These are phyloP conservation scores for Vanderwaltozyma polyspora DNA, from an alignment of 805 yeast genomes.

Conservation along the genomic window DNA sequence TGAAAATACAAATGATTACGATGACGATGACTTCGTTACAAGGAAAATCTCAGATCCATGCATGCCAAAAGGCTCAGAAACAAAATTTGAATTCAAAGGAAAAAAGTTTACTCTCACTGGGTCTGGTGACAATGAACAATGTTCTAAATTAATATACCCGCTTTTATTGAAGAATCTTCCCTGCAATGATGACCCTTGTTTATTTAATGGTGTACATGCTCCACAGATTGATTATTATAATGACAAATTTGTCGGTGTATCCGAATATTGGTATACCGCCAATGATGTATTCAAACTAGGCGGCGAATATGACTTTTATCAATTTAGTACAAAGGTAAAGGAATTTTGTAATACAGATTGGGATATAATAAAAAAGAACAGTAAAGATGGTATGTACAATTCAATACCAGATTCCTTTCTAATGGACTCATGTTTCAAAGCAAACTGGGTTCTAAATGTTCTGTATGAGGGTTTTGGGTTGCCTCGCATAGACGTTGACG, in stretches of 20 bases:
- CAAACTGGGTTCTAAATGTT: constrained; percentile 84
- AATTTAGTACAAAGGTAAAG: constrained; percentile 54
- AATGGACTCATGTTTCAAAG: constrained; percentile 80
- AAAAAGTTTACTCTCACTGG: constrained; percentile 48
- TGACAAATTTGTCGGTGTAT: constrained; percentile 83
- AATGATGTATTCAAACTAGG: constrained; percentile 83
- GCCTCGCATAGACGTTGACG: constrained; percentile 48
- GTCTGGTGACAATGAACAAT: constrained; percentile 65
- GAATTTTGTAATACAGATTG: constrained; percentile 72
- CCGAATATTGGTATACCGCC: constrained; percentile 97
- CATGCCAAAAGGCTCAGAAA: constrained; percentile 51
- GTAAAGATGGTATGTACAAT: constrained; percentile 45
- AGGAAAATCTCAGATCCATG: constrained; percentile 59
- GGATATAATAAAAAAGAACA: constrained; percentile 41
- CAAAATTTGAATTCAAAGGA: constrained; percentile 38
- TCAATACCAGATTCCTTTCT: constrained; percentile 46
- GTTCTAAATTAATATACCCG: constrained; percentile 65
- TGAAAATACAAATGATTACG: constrained; percentile 35
- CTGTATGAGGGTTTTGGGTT: constrained; percentile 87
- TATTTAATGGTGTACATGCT: constrained; percentile 91
- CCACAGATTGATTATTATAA: constrained; percentile 71
- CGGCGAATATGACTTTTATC: constrained; percentile 72
- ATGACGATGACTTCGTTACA: constrained; percentile 34
- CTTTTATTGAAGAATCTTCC: constrained; percentile 67
- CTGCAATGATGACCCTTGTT: constrained; percentile 79